Base-by-base conservation (phyloP, 176 grass and related monocot genomes). In the Oryza meridionalis region DNA sequence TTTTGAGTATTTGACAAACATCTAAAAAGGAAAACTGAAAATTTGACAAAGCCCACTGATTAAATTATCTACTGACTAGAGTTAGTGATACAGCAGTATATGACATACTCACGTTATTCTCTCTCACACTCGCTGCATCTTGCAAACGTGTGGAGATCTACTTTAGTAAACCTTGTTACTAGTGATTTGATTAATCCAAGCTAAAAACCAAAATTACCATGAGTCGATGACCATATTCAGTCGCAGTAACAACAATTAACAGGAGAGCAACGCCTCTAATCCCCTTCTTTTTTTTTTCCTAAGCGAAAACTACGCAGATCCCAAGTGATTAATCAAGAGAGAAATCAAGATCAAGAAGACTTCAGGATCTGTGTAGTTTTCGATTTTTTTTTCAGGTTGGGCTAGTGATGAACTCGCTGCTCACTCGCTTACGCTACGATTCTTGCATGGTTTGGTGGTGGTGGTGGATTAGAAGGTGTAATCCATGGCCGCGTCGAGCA, bases 261-360 rank as follows among this genome's bases (percentile, higher is more conserved):
- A 90, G 19, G 37, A 77, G 4, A 75, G n/a, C 46, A 49, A 16
- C 65, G 25, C 14, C 27, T 26, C 26, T n/a, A 50, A 45, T 16
- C 5, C 21, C 17, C 21, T 70, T 58, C 4, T 3, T 12, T 12
- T 35, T 59, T 59, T 12, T 12, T 29, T 33, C 42, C 82, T 86
- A 90, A 74, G 72, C 47, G 75, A 90, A 83, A 90, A 90, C 84
- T 90, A 90, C 15, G 75, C 69, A 90, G 74, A 90, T 86, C 88
- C 88, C 17, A 75, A 77, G 81, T 83, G 47, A 8, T 58, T 58
- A 6, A 73, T 24, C 16, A n/a, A 53, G 49, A 69, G 11, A 46
- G 38, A 40, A 8, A 40, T 40, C 38, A 12, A 49, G 63, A 69
- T 77, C 73, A 40, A 61, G 37, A n/a, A 24, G 47, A 63, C 68